phyloP scores from a whole-genome alignment of 805 yeast genomes.

The Teunomyces stri region DNA sequence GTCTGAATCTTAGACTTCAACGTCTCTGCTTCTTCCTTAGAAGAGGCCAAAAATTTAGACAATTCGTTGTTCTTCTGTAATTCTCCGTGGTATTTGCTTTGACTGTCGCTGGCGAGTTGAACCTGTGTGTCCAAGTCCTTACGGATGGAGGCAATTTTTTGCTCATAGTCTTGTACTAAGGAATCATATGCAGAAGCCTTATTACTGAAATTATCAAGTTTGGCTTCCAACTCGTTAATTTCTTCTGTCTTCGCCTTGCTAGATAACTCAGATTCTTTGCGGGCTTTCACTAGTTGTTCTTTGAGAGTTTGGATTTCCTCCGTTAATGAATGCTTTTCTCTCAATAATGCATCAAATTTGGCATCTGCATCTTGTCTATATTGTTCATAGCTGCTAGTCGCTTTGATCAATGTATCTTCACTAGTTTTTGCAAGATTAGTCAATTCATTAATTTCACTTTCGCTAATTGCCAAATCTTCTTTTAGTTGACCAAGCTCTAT shows the following conservation, averaged over 20 bases:
- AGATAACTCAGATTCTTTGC: conserved; percentile 18
- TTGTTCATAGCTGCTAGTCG: conserved; percentile 54
- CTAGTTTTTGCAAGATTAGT: conserved; percentile 62
- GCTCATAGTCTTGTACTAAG: conserved; percentile 31
- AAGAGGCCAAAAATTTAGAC: conserved; percentile 26
- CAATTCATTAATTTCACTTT: conserved; percentile 58
- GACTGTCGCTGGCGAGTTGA: conserved; percentile 47
- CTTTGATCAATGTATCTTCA: conserved; percentile 58
- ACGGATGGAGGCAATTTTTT: conserved; percentile 24
- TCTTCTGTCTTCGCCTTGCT: conserved; percentile 22
- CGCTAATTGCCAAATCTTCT: conserved; percentile 55
- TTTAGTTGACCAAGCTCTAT: conserved; percentile 47
- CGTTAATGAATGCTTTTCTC: conserved; percentile 24
- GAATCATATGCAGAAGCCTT: conserved; percentile 36
- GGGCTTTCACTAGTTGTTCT: conserved; percentile 5
- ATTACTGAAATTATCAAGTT: conserved; percentile 17
- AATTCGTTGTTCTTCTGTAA: conserved; percentile 54
- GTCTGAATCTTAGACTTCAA: conserved; percentile 6
- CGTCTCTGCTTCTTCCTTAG: conserved; percentile 13
- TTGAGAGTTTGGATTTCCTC: conserved; percentile 11
- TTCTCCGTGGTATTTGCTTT: conserved; percentile 54
- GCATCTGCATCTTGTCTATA: conserved; percentile 25
- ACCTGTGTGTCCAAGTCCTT: conserved; percentile 42
- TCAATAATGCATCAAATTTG: conserved; percentile 16
- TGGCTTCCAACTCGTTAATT: conserved; percentile 23